Percentiles rank a stretch among this genome's conserved stretches.
These are phyloP conservation scores for Venturia asperata DNA, from an alignment of 2,329 filamentous ascomycete genomes.

Conservation along the genomic window DNA sequence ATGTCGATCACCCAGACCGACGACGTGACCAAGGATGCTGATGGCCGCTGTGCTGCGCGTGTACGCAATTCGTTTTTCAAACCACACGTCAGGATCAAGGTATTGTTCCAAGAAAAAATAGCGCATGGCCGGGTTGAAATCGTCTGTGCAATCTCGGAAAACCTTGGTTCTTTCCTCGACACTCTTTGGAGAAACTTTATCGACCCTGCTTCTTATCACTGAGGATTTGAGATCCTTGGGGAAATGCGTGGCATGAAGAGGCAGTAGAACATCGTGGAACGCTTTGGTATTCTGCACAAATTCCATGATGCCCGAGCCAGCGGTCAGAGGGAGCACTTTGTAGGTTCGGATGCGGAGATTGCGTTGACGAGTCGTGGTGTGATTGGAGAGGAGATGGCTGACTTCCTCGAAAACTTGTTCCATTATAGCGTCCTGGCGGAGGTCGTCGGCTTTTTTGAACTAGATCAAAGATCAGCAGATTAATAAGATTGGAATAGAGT, in stretches of 20 bases:
- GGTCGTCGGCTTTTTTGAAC: constrained; percentile 92
- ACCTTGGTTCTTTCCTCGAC: constrained; percentile 65
- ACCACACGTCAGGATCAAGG: constrained; percentile 93
- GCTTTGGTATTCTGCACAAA: constrained; percentile 93
- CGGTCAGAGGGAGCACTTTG: constrained; percentile 86
- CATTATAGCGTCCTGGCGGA: constrained; percentile 97
- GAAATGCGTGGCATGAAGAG: constrained; percentile 79
- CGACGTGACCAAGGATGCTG: constrained; percentile 86
- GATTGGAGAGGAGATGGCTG: constrained; percentile 77
- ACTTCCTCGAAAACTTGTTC: constrained; percentile 98
- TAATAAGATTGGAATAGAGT: constrained; percentile 19
- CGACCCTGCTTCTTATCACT: constrained; percentile 73
- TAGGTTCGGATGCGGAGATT: constrained; percentile 90
- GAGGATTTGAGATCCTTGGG: constrained; percentile 73
- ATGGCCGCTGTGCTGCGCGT: constrained; percentile 90
- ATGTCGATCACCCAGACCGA: constrained; percentile 89
- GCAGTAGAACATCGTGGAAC: constrained; percentile 84
- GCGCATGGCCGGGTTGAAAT: constrained; percentile 86
- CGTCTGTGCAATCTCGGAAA: constrained; percentile 70
- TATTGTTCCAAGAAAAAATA: constrained; percentile 98
- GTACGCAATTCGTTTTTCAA: constrained; percentile 79
- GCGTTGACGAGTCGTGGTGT: constrained; percentile 79
- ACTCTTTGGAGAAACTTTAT: constrained; percentile 42
- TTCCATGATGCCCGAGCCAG: constrained; percentile 84
- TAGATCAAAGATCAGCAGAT: constrained; percentile 27